Percentiles rank a stretch among this genome's conserved stretches.
Evolutionary conservation across 257 asterid species (phyloP).

Genomic region (Fraxinus americana): DNA sequence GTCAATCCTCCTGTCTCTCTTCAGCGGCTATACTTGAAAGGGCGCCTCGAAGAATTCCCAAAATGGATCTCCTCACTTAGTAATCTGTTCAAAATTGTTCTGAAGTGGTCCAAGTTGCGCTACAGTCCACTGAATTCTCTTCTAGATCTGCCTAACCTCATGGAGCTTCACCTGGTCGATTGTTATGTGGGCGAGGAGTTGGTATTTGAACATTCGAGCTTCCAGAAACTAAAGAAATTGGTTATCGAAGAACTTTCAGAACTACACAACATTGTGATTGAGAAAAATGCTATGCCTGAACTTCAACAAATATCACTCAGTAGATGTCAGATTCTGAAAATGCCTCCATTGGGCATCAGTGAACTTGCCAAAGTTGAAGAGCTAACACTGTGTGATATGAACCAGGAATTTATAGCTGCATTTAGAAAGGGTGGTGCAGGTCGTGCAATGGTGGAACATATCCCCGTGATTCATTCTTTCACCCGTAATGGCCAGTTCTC

Average conservation of each 20-base stretch:
- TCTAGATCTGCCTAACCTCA: too few species aligned
- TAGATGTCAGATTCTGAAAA: conserved; percentile 15
- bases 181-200: too few species aligned
- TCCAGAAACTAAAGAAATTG: conserved; percentile 33
- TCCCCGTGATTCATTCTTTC: too few species aligned
- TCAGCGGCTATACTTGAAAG: too few species aligned
- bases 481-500: too few species aligned
- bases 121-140: too few species aligned
- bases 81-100: too few species aligned
- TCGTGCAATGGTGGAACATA: background rate
- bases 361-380: conserved; percentile 25
- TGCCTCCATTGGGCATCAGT: conserved; percentile 23
- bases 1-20: too few species aligned
- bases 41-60: too few species aligned
- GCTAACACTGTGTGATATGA: conserved; percentile 29
- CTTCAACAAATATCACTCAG: conserved; percentile 27
- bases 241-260: conserved; percentile 18
- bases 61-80: too few species aligned
- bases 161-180: too few species aligned
- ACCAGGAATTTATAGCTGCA: conserved; percentile 14
- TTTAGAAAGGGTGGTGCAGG: conserved; percentile 17
- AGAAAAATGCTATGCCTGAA: conserved; percentile 28
- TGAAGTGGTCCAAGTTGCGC: too few species aligned
- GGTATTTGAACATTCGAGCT: conserved; percentile 22
- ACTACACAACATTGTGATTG: conserved; percentile 21